phyloP scores from a whole-genome alignment of 108 stramenopile species.

The Cyclotella sp. region DNA sequence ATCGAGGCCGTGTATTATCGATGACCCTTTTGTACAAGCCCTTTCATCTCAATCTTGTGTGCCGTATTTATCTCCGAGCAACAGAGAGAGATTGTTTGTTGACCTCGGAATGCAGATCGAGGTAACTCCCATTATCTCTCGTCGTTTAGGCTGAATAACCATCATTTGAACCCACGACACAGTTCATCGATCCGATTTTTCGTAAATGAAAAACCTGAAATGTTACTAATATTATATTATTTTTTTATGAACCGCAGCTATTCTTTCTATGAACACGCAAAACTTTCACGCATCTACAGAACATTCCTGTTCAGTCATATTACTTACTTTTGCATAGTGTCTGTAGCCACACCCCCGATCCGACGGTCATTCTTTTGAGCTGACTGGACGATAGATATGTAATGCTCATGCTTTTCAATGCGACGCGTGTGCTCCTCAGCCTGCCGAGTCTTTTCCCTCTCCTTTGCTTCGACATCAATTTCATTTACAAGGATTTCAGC shows the following conservation, averaged over 20 bases:
- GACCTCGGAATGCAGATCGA: conserved; percentile 21
- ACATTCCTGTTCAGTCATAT: too few relatives aligned
- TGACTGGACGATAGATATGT: conserved; percentile 52
- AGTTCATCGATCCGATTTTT: not conserved
- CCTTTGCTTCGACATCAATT: conserved; percentile 58
- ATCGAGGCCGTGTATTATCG: not conserved
- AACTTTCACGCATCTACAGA: too few relatives aligned
- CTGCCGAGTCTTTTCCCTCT: conserved; percentile 40
- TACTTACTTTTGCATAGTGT: conserved; percentile 14
- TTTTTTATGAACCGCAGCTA: not conserved
- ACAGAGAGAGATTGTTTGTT: conserved; percentile 19
- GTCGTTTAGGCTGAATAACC: not conserved
- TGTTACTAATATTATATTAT: not conserved
- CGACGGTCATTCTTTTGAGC: conserved; percentile 47
- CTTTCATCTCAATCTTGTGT: not conserved
- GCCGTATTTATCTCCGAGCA: conserved; percentile 2
- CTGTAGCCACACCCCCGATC: conserved; percentile 16
- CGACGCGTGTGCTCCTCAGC: conserved; percentile 50
- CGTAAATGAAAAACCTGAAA: not conserved
- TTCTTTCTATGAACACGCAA: too few relatives aligned
- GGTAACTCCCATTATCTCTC: conserved; percentile 20
- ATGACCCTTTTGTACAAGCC: not conserved
- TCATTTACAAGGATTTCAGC: conserved; percentile 89
- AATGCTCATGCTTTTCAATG: conserved; percentile 56
- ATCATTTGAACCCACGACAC: not conserved